Evolutionary conservation across 352 stramenopile genomes (phyloP).

Genomic region (Pythium aquatile): DNA sequence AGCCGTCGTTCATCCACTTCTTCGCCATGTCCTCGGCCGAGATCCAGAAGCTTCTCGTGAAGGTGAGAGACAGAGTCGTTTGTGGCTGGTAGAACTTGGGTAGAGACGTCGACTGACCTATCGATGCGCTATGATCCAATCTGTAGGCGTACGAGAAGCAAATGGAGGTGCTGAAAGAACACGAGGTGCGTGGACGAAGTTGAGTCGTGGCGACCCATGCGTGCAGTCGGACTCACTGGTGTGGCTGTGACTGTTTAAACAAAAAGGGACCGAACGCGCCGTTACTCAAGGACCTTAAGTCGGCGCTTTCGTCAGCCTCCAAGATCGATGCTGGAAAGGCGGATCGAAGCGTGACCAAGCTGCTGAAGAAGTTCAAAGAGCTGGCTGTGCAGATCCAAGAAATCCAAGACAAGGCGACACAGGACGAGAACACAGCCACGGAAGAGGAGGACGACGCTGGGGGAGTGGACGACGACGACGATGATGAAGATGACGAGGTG

Average conservation of each 20-base stretch:
- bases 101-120: not conserved
- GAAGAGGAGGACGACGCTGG: conserved; percentile 44
- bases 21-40: conserved; percentile 73
- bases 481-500: conserved; percentile 18
- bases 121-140: not conserved
- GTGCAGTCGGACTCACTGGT: not conserved
- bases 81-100: not conserved
- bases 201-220: not conserved
- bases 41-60: conserved; percentile 68
- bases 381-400: conserved; percentile 66
- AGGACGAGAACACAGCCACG: conserved; percentile 45
- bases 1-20: conserved; percentile 85
- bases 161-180: conserved; percentile 71
- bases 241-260: not conserved
- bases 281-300: conserved; percentile 66
- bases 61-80: conserved; percentile 14
- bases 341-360: conserved; percentile 59
- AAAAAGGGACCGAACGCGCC: conserved; percentile 29
- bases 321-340: conserved; percentile 68
- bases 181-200: conserved; percentile 42
- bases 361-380: conserved; percentile 74
- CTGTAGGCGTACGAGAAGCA: conserved; percentile 76
- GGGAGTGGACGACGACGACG: conserved; percentile 26
- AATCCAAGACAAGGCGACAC: conserved; percentile 50
- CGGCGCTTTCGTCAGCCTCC: conserved; percentile 45